These are phyloP conservation scores for Fusarium agapanthi DNA, from an alignment of 2,329 filamentous ascomycete genomes.

Conservation along the genomic window DNA sequence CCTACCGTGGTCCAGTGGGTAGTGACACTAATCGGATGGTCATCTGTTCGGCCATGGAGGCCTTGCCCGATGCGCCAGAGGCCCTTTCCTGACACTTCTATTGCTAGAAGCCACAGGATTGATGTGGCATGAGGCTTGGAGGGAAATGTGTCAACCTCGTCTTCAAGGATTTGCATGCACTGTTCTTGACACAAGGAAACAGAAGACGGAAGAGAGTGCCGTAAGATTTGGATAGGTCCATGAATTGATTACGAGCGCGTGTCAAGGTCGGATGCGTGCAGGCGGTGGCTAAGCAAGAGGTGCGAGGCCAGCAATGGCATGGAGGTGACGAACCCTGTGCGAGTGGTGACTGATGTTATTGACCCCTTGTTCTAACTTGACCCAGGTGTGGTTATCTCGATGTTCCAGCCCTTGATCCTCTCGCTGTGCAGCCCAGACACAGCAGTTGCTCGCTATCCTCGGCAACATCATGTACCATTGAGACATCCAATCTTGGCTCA, in stretches of 20 bases:
- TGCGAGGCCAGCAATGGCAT: accelerated
- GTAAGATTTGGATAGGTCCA: too few relatives aligned
- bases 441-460: not conserved
- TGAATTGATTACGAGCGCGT: not conserved
- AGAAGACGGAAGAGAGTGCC: not conserved
- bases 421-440: not conserved
- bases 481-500: not conserved
- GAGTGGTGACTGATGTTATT: not conserved
- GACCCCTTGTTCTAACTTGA: not conserved
- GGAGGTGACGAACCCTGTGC: accelerated
- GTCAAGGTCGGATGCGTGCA: too few relatives aligned
- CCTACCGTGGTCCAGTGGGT: too few relatives aligned
- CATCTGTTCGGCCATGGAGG: too few relatives aligned
- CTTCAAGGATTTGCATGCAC: not conserved
- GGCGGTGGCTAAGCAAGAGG: not conserved
- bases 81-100: not conserved
- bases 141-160: accelerated
- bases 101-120: not conserved
- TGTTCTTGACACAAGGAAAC: too few relatives aligned
- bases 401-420: not conserved
- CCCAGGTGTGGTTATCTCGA: accelerated
- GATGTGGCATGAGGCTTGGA: not conserved
- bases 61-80: too few relatives aligned
- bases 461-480: too few relatives aligned
- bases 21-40: too few relatives aligned